phyloP scores from a whole-genome alignment of 805 yeast species.

The Nakazawaea ishiwadae region DNA sequence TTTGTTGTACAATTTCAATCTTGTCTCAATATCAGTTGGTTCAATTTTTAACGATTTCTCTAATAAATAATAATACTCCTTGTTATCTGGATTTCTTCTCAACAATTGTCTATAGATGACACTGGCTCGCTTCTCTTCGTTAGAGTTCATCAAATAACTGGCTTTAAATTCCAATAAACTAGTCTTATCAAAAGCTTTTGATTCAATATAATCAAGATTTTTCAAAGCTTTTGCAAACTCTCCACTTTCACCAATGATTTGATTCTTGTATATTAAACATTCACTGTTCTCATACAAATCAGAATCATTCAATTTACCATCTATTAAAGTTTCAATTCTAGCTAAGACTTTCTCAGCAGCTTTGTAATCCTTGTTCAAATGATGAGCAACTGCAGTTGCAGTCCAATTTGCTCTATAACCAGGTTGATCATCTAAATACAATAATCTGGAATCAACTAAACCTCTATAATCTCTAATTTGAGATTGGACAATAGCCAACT shows the following conservation, averaged over 20 bases:
- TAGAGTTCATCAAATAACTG: conserved; percentile 53
- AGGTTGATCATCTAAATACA: conserved; percentile 64
- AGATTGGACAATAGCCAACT: conserved; percentile 71
- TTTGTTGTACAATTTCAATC: conserved; percentile 59
- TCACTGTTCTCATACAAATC: conserved; percentile 81
- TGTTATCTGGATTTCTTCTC: conserved; percentile 82
- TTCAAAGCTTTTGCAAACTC: conserved; percentile 61
- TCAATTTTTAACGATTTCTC: conserved; percentile 60
- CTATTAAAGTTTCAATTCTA: conserved; percentile 71
- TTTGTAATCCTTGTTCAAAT: conserved; percentile 60
- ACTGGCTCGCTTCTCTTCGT: conserved; percentile 59
- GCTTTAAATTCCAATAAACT: conserved; percentile 67
- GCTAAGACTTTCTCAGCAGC: conserved; percentile 69
- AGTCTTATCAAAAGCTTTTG: conserved; percentile 47
- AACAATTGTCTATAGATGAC: conserved; percentile 61
- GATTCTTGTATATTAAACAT: conserved; percentile 67
- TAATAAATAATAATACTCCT: conserved; percentile 56
- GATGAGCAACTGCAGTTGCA: conserved; percentile 79
- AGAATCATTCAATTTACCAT: conserved; percentile 59
- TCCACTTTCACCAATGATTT: conserved; percentile 58
- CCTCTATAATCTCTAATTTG: conserved; percentile 73
- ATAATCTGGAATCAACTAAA: conserved; percentile 58
- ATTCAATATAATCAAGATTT: conserved; percentile 42
- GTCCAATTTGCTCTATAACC: conserved; percentile 93
- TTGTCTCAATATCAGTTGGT: conserved; percentile 38